Percentiles rank a stretch among this genome's conserved stretches.
Conservation (phyloP, 2,329 filamentous ascomycete genomes). For the Neofusicoccum ribis region DNA sequence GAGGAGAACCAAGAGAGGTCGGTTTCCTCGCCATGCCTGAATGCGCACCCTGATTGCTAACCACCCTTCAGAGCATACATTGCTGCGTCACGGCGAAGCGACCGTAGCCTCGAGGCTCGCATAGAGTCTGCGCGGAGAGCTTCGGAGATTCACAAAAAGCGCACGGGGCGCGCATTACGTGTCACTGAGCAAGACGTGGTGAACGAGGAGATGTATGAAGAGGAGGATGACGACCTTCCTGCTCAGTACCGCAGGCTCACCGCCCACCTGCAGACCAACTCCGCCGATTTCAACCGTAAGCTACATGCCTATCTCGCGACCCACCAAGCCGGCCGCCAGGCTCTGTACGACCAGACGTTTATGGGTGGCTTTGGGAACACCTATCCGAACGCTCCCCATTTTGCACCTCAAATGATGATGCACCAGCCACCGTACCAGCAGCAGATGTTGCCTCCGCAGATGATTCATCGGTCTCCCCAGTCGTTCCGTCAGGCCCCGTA, state of each 20-base stretch:
- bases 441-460: conserved; percentile 36
- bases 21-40: background rate
- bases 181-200: conserved; percentile 84
- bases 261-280: conserved; percentile 61
- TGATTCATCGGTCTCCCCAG: conserved; percentile 31
- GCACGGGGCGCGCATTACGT: conserved; percentile 78
- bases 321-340: conserved; percentile 52
- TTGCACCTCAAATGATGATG: conserved; percentile 40
- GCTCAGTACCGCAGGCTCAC: conserved; percentile 65
- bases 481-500: conserved; percentile 25
- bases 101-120: conserved; percentile 82
- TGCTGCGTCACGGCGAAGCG: conserved; percentile 81
- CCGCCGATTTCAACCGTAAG: conserved; percentile 61
- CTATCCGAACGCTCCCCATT: conserved; percentile 40
- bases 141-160: conserved; percentile 86
- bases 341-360: conserved; percentile 2
- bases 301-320: conserved; percentile 60
- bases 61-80: conserved; percentile 71
- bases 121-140: conserved; percentile 84
- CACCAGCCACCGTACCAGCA: conserved; percentile 32
- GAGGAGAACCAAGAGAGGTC: conserved; percentile 77
- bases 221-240: conserved; percentile 81
- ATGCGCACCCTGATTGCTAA: conserved; percentile 21
- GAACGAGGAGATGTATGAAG: conserved; percentile 95
- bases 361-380: conserved; percentile 26